These are phyloP conservation scores for Lactarius tabidus DNA, from an alignment of 768 basidiomycete genomes.

Conservation along the genomic window DNA sequence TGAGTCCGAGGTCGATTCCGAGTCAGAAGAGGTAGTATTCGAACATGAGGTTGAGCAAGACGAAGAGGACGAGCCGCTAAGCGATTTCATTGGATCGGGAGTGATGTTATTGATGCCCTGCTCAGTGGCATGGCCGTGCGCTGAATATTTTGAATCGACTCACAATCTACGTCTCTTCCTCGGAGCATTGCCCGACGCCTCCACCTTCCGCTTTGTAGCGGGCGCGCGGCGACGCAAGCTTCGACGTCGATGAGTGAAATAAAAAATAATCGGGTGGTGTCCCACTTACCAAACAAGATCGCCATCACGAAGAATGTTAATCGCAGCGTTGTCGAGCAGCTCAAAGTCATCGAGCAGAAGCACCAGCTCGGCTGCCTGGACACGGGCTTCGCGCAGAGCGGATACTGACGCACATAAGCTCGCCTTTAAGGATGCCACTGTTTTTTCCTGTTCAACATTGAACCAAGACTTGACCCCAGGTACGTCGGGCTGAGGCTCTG, in stretches of 20 bases:
- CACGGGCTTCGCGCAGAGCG: slow-evolving; percentile 16
- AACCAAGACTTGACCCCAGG: slow-evolving; percentile 26
- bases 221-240: slow-evolving; percentile 17
- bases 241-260: not conserved
- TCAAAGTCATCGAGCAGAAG: slow-evolving; percentile 26
- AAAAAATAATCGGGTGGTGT: not conserved
- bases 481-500: slow-evolving; percentile 15
- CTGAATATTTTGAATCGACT: not conserved
- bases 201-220: slow-evolving; percentile 13
- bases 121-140: not conserved
- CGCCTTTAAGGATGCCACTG: slow-evolving; percentile 12
- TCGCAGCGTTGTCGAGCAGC: slow-evolving; percentile 16
- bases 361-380: slow-evolving; percentile 11
- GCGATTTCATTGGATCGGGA: not conserved
- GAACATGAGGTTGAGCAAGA: slow-evolving; percentile 10
- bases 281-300: slow-evolving; percentile 22
- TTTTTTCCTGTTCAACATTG: not conserved
- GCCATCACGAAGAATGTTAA: slow-evolving; percentile 22
- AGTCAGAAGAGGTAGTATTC: slow-evolving; percentile 22
- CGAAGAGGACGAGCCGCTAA: slow-evolving; percentile 1
- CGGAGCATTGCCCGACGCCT: not conserved
- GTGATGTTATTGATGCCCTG: not conserved
- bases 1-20: slow-evolving; percentile 31
- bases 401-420: slow-evolving; percentile 17
- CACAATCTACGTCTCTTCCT: slow-evolving; percentile 10